Conservation (phyloP, 176 grass and related monocot genomes). For the Alloteropsis semialata region DNA sequence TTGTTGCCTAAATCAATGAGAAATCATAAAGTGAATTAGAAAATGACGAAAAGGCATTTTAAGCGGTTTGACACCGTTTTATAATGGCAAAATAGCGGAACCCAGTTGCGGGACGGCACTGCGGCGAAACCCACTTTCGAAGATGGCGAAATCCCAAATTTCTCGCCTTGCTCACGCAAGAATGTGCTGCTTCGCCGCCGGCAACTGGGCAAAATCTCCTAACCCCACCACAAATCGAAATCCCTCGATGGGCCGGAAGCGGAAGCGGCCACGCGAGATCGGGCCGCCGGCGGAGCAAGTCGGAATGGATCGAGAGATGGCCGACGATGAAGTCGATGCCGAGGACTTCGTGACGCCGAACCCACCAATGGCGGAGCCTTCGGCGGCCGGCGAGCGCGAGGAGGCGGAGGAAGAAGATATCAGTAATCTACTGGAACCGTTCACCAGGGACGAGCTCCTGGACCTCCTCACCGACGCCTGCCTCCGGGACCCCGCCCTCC, state of each 20-base stretch:
- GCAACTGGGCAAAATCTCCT: not conserved
- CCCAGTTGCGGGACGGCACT: no score
- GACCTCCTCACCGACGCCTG: constrained; percentile 52
- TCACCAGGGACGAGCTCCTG: constrained; percentile 69
- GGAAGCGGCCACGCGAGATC: constrained; percentile 25
- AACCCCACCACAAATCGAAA: not conserved
- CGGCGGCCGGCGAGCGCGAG: not conserved
- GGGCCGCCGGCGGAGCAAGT: not conserved
- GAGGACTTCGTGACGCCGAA: constrained; percentile 10
- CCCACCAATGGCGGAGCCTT: not conserved
- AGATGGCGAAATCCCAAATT: no score
- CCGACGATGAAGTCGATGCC: constrained; percentile 13
- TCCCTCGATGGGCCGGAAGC: constrained; percentile 22
- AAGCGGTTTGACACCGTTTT: no score
- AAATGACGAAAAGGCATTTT: no score
- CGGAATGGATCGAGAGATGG: constrained; percentile 11
- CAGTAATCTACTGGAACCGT: constrained; percentile 49
- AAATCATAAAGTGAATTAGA: no score
- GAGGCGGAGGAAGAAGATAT: constrained; percentile 39
- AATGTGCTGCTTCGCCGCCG: not conserved
- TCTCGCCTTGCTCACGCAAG: no score
- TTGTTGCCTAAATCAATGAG: no score
- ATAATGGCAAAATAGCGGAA: no score
- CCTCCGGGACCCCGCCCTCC: constrained; percentile 33
- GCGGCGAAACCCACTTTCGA: no score